Evolutionary conservation across 73 alveolate genomes (phyloP).

Genomic region (Paramecium primaurelia): DNA sequence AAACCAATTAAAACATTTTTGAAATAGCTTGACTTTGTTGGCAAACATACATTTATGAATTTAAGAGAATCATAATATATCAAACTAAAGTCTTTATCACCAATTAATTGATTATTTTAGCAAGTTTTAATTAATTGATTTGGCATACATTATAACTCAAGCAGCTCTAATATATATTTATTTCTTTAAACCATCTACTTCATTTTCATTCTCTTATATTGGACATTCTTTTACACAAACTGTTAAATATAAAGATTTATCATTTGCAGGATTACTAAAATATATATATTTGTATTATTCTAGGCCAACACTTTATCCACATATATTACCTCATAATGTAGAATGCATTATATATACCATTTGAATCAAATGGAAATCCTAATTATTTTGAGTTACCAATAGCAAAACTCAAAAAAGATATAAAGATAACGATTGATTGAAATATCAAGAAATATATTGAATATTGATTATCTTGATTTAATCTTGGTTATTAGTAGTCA

Average conservation of each 20-base stretch:
- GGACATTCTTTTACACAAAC: constrained; percentile 9
- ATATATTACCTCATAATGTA: not conserved
- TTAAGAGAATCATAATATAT: not conserved
- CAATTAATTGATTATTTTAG: not conserved
- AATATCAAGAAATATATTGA: not conserved
- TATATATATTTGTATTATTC: not conserved
- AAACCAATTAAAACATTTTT: not conserved
- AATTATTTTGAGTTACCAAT: not conserved
- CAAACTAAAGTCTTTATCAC: not conserved
- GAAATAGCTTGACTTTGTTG: not conserved
- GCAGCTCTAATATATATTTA: not conserved
- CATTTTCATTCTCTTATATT: not conserved
- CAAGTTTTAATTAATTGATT: not conserved
- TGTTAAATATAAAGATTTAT: not conserved
- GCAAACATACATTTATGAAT: not conserved
- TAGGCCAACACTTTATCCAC: not conserved
- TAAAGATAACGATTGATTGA: not conserved
- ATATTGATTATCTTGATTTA: not conserved
- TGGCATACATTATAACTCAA: not conserved
- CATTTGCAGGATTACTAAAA: not conserved
- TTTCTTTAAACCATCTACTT: not conserved
- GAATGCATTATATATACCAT: not conserved
- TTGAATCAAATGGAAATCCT: not conserved
- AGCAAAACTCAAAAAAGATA: not conserved
- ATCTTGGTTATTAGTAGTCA: not conserved